Base-by-base conservation (phyloP, 2,329 filamentous ascomycete genomes). In the Fusarium humuli region DNA sequence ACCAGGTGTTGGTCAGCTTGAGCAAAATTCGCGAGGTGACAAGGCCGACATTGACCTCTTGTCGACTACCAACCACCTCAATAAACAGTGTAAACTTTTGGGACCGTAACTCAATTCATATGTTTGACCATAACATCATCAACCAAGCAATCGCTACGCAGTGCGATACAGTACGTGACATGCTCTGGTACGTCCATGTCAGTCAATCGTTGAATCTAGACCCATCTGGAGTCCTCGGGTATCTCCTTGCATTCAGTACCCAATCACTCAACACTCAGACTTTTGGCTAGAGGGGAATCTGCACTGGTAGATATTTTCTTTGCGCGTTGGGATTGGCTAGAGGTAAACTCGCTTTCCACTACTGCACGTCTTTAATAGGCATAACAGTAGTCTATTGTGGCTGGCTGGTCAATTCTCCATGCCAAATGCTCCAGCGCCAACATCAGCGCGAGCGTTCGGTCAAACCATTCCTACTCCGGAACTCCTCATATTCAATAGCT, bases 391-490 rank as follows among this genome's bases (percentile, higher is more conserved):
- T 55, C 54, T 42, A 45, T 37, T 67, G 67, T 70, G 67, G 67
- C 67, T 70, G 57, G 66, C 67, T 70, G 61, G 41, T 34, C 55
- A 29, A 50, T 46, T 50, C 30, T 57, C 32, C 60, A 61, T 69
- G 46, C 50, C 46, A 53, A 69, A 65, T 41, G 27, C 49, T 56
- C 48, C 18, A 48, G 23, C 18, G 23, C 18, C 48, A 18, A 22
- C 13, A 20, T 20, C n/a, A 41, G 40, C 41, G 16, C 18, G 30
- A 49, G 42, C 48, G 18, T 37, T 41, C 40, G 37, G 23, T 11
- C 42, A 48, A 47, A 44, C 52, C 53, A 70, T 70, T 70, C 67
- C 67, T 46, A 63, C 67, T 67, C 67, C 61, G 67, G 67, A 70
- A 57, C 48, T 30, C 34, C 32, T n/a, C 25, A 55, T 58, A 23